A percentile compares a stretch with the other conserved stretches of the same genome.
Conservation (phyloP, 2,329 filamentous ascomycete species). For the Venturiaceae sp. region DNA sequence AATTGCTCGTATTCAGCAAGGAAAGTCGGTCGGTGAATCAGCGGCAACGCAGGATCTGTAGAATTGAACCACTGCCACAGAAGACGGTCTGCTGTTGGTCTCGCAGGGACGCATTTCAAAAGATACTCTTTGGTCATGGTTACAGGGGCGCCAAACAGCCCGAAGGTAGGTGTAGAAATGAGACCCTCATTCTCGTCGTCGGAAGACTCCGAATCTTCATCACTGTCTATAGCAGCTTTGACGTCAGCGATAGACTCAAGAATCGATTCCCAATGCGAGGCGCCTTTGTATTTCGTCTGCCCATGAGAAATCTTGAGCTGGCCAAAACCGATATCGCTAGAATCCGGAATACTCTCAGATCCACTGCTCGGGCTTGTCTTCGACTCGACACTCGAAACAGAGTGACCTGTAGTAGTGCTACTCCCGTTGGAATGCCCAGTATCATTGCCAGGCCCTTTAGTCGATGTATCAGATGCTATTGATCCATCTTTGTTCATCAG, state of each 20-base stretch:
- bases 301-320: constrained; percentile 5
- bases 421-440: background rate
- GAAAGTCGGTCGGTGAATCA: constrained; percentile 10
- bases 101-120: background rate
- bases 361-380: background rate
- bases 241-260: constrained; percentile 8
- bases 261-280: constrained; percentile 10
- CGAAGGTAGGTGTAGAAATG: background rate
- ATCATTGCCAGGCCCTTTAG: background rate
- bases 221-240: constrained; percentile 3
- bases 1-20: constrained; percentile 6
- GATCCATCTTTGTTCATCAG: constrained; percentile 6
- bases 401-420: background rate
- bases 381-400: background rate
- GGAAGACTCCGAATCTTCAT: background rate
- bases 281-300: constrained; percentile 6
- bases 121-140: background rate
- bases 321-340: constrained; percentile 4
- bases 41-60: background rate
- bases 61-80: constrained; percentile 9
- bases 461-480: background rate
- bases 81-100: background rate
- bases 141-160: background rate
- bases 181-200: constrained; percentile 2
- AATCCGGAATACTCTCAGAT: background rate